Evolutionary conservation across 139 green algal genomes (phyloP), one percentile per base, ranked within the genome.

Genomic region (Volvox africanus): DNA sequence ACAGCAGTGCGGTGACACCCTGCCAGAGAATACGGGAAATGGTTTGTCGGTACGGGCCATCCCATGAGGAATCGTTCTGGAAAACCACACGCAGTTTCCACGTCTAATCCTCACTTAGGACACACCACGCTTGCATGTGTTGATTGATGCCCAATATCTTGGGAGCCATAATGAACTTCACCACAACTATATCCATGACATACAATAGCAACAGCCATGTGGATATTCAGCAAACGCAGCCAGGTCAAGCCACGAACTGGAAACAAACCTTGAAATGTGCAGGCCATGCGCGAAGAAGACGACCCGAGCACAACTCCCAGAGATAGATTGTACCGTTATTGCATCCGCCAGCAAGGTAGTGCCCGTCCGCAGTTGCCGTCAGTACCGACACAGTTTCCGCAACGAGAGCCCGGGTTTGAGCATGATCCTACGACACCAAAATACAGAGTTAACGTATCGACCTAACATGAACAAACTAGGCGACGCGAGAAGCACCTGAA

Each of bases 261-360:
- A 55, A 55, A 55, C 65, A 24, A 24, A 95, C 96, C 94, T 98
- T 98, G 95, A 99, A 99, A 93, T 99, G 98, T 1, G 95, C 96
- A 16, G 95, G 86, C 98, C 97, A 99, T 24, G 50, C 94, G 17
- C 93, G 93, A 87, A 99, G 92, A 55, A 99, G 93, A 17, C 93
- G 89, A 1, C 98, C 98, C 0, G 92, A 96, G 17, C 87, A 91
- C 0, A 92, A 76, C n/a, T 98, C 96, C 97, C 97, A 99, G 26
- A 98, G 22, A 88, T 97, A 97, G 0, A 98, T 67, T 0, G 91
- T 91, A 0, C 97, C 97, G 18, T 94, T 97, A 32, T 83, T 88
- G 33, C 94, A 94, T n/a, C 97, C 97, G 0, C 61, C 96, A 0
- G 95, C 96, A 9, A 96, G 82, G 35, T 93, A 95, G 1, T 61